phyloP scores from a whole-genome alignment of 1,139 yeast genomes.

The Scheffersomyces insectosa region DNA sequence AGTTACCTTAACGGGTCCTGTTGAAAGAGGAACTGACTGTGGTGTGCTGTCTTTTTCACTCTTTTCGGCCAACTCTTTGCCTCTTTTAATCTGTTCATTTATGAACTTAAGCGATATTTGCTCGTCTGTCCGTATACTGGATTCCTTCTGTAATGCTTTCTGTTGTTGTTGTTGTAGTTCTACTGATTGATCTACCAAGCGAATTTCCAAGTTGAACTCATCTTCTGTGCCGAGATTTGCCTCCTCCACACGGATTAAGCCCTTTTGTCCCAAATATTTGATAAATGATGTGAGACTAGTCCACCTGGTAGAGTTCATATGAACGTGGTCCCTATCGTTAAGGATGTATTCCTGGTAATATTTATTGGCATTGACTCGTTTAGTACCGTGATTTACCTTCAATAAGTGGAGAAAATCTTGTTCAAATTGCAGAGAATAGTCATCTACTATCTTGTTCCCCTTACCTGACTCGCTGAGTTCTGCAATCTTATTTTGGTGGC shows the following conservation, averaged over 20 bases:
- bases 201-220: slow-evolving; percentile 39
- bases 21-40: not conserved
- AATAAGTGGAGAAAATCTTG: slow-evolving; percentile 66
- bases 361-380: slow-evolving; percentile 73
- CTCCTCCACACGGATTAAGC: slow-evolving; percentile 55
- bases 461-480: slow-evolving; percentile 39
- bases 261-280: slow-evolving; percentile 59
- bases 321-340: slow-evolving; percentile 77
- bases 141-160: slow-evolving; percentile 20
- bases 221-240: slow-evolving; percentile 40
- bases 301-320: slow-evolving; percentile 90
- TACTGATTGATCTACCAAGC: slow-evolving; percentile 24
- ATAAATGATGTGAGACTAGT: slow-evolving; percentile 68
- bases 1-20: slow-evolving; percentile 9
- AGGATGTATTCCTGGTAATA: slow-evolving; percentile 86
- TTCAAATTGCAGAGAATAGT: slow-evolving; percentile 62
- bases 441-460: slow-evolving; percentile 48
- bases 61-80: slow-evolving; percentile 20
- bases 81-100: slow-evolving; percentile 54
- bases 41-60: slow-evolving; percentile 12
- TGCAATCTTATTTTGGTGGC: slow-evolving; percentile 60
- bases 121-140: slow-evolving; percentile 10
- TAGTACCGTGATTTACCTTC: slow-evolving; percentile 76
- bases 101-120: slow-evolving; percentile 39
- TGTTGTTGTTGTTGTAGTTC: slow-evolving; percentile 13